A percentile compares a stretch with the other conserved stretches of the same genome.
These are phyloP conservation scores for Trichophyton benhamiae DNA, from an alignment of 2,329 filamentous ascomycete genomes.

Conservation along the genomic window DNA sequence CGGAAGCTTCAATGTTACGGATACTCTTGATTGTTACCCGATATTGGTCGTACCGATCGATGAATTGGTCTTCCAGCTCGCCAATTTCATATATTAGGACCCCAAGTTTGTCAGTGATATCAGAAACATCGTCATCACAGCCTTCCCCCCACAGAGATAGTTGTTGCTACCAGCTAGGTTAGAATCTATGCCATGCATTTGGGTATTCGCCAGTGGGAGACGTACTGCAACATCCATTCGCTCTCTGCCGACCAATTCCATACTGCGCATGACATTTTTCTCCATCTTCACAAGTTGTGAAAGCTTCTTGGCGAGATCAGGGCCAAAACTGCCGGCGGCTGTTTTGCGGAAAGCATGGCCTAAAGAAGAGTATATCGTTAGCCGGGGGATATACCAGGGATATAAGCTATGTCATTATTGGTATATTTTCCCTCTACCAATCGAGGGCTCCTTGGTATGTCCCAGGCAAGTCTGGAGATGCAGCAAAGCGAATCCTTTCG, in stretches of 20 bases:
- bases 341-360: constrained; percentile 51
- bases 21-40: constrained; percentile 99
- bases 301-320: constrained; percentile 94
- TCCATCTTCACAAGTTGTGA: constrained; percentile 99
- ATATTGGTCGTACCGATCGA: constrained; percentile 98
- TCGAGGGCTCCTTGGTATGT: background rate
- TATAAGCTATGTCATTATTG: background rate
- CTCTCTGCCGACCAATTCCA: constrained; percentile 89
- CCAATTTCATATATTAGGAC: constrained; percentile 97
- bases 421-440: background rate
- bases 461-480: background rate
- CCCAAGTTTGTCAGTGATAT: constrained; percentile 97
- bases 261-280: constrained; percentile 98
- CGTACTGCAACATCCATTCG: constrained; percentile 96
- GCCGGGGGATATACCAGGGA: background rate
- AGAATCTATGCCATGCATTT: constrained; percentile 8
- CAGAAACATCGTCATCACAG: constrained; percentile 93
- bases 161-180: constrained; percentile 61
- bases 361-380: constrained; percentile 20
- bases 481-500: background rate
- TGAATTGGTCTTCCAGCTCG: constrained; percentile 94
- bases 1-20: constrained; percentile 95
- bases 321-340: constrained; percentile 45
- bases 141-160: constrained; percentile 93
- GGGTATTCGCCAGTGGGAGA: constrained; percentile 15